These are phyloP conservation scores for Puccinellia tenuiflora DNA, from an alignment of 176 grass and related monocot genomes.

Conservation along the genomic window DNA sequence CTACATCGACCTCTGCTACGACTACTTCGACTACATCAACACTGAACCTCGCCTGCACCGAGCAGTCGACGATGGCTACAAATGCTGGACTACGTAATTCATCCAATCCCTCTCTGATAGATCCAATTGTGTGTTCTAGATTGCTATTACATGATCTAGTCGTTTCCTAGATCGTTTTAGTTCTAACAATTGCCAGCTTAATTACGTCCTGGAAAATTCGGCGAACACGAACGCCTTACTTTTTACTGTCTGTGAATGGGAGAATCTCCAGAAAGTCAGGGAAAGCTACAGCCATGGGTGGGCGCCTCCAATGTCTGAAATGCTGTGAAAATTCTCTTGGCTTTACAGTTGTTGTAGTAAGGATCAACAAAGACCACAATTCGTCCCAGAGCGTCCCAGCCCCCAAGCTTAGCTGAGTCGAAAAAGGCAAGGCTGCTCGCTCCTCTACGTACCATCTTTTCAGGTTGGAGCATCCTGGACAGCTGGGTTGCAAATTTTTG, in stretches of 20 bases:
- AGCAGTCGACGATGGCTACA: too few relatives aligned
- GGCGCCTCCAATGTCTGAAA: neutral
- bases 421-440: slow-evolving; percentile 20
- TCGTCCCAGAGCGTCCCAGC: too few relatives aligned
- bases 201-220: neutral
- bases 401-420: slow-evolving; percentile 5
- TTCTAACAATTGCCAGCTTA: too few relatives aligned
- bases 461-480: slow-evolving; percentile 1
- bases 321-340: neutral
- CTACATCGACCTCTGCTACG: too few relatives aligned
- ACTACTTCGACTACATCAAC: too few relatives aligned
- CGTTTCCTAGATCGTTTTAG: too few relatives aligned
- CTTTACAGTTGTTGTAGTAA: neutral
- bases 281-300: slow-evolving; percentile 10
- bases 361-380: neutral
- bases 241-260: neutral
- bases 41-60: too few relatives aligned
- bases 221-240: neutral
- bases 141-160: too few relatives aligned
- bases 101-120: too few relatives aligned
- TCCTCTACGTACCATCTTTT: neutral
- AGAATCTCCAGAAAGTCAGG: slow-evolving; percentile 3
- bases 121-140: too few relatives aligned
- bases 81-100: too few relatives aligned
- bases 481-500: neutral